Evolutionary conservation across 1,284 basidiomycete genomes (phyloP), one percentile per base, ranked within the genome.

Genomic region (Apiotrichum gamsii): DNA sequence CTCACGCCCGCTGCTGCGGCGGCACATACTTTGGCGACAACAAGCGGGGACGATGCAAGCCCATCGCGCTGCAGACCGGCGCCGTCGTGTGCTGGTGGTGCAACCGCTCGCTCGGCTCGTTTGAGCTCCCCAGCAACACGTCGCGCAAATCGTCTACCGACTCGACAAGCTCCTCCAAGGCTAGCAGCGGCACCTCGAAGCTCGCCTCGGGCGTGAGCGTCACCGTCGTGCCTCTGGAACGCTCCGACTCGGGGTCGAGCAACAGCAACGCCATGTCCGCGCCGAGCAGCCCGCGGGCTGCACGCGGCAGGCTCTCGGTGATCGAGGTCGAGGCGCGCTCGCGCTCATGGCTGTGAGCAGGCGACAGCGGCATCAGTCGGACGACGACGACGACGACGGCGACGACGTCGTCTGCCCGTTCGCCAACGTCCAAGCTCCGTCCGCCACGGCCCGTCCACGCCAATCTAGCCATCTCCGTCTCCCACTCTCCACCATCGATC

Each of bases 21-120:
- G 25, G 25, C 11, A 28, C 25, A 28, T 28, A 6, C 25, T 28
- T 6, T 11, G 25, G 25, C 25, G 25, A 28, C 25, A 28, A 28
- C 25, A 28, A 28, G 25, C 6, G 11, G 25, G 46, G 39, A 16
- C 40, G 34, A 15, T 47, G 46, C 39, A 42, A 43, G 35, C 46
- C 46, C 18, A 32, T 37, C 4, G 34, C 30, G 13, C 35, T 29
- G 3, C 30, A 25, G 6, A 40, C 42, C 40, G 46, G 46, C 20
- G 30, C 29, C 16, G 25, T 37, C 30, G 19, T 38, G 20, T 47
- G 46, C 39, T 37, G 34, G 40, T 42, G 40, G 40, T 42, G 40
- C n/a, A 23, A 14, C 10, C 40, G 40, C 40, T 42, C 30, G 40
- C 40, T 42, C 8, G 40, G 40, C 20, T 33, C 40, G 3, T 42